These are phyloP conservation scores for Boletus reticulatus DNA, from an alignment of 768 basidiomycete species.

Conservation along the genomic window DNA sequence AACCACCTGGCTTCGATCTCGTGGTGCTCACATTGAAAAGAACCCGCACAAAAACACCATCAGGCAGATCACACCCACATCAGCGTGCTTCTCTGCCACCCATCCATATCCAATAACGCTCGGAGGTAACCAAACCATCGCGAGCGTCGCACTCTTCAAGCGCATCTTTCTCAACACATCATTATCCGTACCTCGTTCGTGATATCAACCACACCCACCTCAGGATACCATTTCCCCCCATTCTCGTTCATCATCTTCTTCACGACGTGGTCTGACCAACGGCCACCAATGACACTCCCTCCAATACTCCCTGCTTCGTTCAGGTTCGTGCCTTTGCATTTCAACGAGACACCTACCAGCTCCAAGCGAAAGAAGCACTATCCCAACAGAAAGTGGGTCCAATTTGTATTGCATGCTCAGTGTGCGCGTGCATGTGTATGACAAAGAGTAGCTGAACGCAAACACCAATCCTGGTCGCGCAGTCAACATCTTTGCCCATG, in stretches of 20 bases:
- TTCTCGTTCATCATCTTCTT: constrained; percentile 40
- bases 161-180: constrained; percentile 55
- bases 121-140: constrained; percentile 54
- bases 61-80: constrained; percentile 67
- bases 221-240: constrained; percentile 53
- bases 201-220: constrained; percentile 42
- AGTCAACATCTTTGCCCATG: constrained; percentile 5
- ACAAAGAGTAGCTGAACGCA: constrained; percentile 65
- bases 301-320: constrained; percentile 40
- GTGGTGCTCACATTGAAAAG: constrained; percentile 58
- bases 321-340: neutral
- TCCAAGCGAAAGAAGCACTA: constrained; percentile 76
- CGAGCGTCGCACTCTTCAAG: constrained; percentile 56
- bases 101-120: constrained; percentile 72
- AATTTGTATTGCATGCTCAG: constrained; percentile 63
- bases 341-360: constrained; percentile 42
- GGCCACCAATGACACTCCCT: constrained; percentile 57
- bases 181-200: neutral
- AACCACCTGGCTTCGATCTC: neutral
- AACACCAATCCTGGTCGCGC: constrained; percentile 57
- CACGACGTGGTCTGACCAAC: constrained; percentile 55
- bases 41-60: constrained; percentile 74
- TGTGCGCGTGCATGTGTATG: constrained; percentile 74
- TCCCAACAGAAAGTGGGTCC: constrained; percentile 65
- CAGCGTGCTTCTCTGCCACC: constrained; percentile 60